Evolutionary conservation across 768 basidiomycete genomes (phyloP).

Genomic region (Omphalotus guepiniiformis): DNA sequence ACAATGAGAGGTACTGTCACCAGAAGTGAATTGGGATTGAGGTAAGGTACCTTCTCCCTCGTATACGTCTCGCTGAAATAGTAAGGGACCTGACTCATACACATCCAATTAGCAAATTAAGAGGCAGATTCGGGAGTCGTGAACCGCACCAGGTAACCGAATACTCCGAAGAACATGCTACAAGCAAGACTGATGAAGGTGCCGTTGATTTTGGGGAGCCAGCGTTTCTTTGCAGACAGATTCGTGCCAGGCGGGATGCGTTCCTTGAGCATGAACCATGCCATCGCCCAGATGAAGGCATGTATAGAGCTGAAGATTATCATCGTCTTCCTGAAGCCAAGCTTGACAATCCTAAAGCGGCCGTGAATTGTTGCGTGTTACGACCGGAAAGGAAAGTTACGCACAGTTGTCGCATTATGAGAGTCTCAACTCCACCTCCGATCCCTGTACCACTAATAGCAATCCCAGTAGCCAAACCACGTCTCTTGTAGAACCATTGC

Average conservation of each 20-base stretch:
- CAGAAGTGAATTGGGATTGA: constrained; percentile 16
- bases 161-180: constrained; percentile 26
- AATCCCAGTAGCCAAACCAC: constrained; percentile 30
- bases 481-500: constrained; percentile 29
- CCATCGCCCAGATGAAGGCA: constrained; percentile 19
- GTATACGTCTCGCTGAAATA: constrained; percentile 20
- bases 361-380: not conserved
- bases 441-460: constrained; percentile 28
- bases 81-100: constrained; percentile 15
- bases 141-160: constrained; percentile 17
- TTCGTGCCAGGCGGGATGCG: constrained; percentile 14
- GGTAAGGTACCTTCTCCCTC: constrained; percentile 14
- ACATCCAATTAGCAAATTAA: not conserved
- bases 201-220: constrained; percentile 18
- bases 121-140: not conserved
- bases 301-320: constrained; percentile 25
- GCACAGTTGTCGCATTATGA: constrained; percentile 19
- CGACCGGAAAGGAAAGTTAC: not conserved
- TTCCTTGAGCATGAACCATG: constrained; percentile 28
- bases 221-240: constrained; percentile 14
- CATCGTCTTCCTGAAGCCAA: constrained; percentile 28
- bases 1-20: constrained; percentile 18
- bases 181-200: constrained; percentile 28
- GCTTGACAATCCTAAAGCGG: constrained; percentile 16
- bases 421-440: constrained; percentile 23